A percentile compares a stretch with the other conserved stretches of the same genome.
These are phyloP conservation scores for Mycosarcoma maydis DNA, from an alignment of 1,284 basidiomycete species.

Conservation along the genomic window DNA sequence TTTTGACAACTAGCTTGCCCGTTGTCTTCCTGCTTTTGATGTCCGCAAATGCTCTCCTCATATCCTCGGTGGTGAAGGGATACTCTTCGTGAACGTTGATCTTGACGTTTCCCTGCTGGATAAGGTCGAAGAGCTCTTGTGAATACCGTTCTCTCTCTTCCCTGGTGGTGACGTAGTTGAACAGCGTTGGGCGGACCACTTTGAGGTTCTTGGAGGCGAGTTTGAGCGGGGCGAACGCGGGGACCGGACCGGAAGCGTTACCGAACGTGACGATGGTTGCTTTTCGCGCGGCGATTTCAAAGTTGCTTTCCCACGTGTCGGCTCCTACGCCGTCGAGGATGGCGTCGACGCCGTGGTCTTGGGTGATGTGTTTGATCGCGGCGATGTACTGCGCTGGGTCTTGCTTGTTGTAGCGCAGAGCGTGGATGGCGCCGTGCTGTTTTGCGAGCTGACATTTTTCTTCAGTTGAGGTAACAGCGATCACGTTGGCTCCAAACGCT, in stretches of 20 bases:
- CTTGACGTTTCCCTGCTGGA: slow-evolving; percentile 75
- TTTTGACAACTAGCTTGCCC: slow-evolving; percentile 59
- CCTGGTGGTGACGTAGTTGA: slow-evolving; percentile 72
- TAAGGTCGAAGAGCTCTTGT: slow-evolving; percentile 75
- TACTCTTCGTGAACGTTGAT: slow-evolving; percentile 77
- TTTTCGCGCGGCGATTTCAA: slow-evolving; percentile 74
- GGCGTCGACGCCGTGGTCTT: slow-evolving; percentile 80
- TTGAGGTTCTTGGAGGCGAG: slow-evolving; percentile 84
- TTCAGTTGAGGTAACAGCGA: slow-evolving; percentile 88
- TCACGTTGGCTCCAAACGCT: slow-evolving; percentile 81
- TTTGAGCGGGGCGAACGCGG: slow-evolving; percentile 77
- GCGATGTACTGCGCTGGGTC: slow-evolving; percentile 33
- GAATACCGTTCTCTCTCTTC: slow-evolving; percentile 78
- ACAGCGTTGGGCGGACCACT: slow-evolving; percentile 66
- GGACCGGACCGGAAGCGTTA: slow-evolving; percentile 81
- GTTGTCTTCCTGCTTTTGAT: slow-evolving; percentile 69
- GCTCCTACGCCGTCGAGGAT: slow-evolving; percentile 93
- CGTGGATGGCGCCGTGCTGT: slow-evolving; percentile 82
- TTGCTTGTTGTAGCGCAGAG: slow-evolving; percentile 77
- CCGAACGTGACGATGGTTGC: slow-evolving; percentile 81
- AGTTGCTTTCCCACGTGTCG: slow-evolving; percentile 72
- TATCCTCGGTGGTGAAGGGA: slow-evolving; percentile 82
- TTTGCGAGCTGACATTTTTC: slow-evolving; percentile 87
- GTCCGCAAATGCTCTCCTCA: slow-evolving; percentile 80
- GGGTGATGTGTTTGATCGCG: slow-evolving; percentile 74